Evolutionary conservation across 176 grass and related monocot species (phyloP).

Genomic region (Rhynchospora breviuscula): DNA sequence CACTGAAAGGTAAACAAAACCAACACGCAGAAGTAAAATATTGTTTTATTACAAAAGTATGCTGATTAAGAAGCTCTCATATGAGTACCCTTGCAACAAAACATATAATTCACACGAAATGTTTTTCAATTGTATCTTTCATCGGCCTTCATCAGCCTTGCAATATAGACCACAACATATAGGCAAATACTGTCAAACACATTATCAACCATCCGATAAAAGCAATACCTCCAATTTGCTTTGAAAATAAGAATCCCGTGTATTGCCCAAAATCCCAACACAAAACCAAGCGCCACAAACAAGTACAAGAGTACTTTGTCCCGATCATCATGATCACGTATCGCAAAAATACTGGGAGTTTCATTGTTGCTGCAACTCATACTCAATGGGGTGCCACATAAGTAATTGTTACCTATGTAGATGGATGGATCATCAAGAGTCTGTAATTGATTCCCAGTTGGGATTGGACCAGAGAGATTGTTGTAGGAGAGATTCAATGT

Average conservation of each 20-base stretch:
- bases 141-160: too few species aligned
- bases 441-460: slow-evolving; percentile 28
- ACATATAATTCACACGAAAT: too few species aligned
- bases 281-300: slow-evolving; percentile 24
- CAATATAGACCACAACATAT: too few species aligned
- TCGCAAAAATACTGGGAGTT: neutral
- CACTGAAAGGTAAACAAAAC: too few species aligned
- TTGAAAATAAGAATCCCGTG: neutral
- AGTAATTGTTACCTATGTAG: slow-evolving; percentile 32
- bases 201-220: slow-evolving; percentile 25
- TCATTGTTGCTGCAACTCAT: slow-evolving; percentile 19
- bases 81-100: too few species aligned
- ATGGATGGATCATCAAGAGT: slow-evolving; percentile 20
- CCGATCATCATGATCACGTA: neutral
- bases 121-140: too few species aligned
- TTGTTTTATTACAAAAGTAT: too few species aligned
- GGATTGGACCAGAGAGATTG: slow-evolving; percentile 40
- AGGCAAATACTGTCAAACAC: neutral
- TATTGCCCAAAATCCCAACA: slow-evolving; percentile 24
- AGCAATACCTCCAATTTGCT: slow-evolving; percentile 11
- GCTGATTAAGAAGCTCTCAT: too few species aligned
- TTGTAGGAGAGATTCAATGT: slow-evolving; percentile 33
- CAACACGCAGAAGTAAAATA: too few species aligned
- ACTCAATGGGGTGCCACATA: slow-evolving; percentile 35
- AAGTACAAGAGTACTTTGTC: slow-evolving; percentile 19